Percentiles rank a stretch among this genome's conserved stretches.
phyloP scores from a whole-genome alignment of 345 rosid species.

The Sapria himalayana region DNA sequence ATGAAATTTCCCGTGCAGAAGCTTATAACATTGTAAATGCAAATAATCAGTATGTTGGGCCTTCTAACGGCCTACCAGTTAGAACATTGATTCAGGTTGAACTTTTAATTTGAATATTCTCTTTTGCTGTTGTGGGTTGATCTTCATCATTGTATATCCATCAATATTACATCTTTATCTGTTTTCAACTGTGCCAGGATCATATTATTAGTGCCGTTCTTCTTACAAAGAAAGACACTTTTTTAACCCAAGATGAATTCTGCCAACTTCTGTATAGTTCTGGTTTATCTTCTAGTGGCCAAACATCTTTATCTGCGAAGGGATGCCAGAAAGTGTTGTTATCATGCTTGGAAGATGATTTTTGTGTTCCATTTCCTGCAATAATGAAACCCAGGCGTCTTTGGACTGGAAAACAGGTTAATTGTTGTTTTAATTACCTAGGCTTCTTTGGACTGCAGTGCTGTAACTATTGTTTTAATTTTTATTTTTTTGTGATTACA shows the following conservation, averaged over 20 bases:
- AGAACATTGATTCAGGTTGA: constrained; percentile 85
- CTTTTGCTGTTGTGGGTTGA: neutral
- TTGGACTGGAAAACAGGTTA: constrained; percentile 99
- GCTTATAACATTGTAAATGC: constrained; percentile 96
- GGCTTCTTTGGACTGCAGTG: too few relatives aligned
- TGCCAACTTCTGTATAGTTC: constrained; percentile 72
- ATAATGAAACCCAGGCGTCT: constrained; percentile 70
- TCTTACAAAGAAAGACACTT: constrained; percentile 81
- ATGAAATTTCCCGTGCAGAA: constrained; percentile 95
- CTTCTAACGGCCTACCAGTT: constrained; percentile 88
- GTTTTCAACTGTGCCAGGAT: constrained; percentile 37
- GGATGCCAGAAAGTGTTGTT: constrained; percentile 46
- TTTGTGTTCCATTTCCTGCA: constrained; percentile 32
- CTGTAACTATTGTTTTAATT: too few relatives aligned
- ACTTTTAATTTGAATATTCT: neutral
- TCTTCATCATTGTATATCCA: constrained; percentile 3
- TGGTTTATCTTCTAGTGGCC: constrained; percentile 33
- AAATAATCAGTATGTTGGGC: constrained; percentile 83
- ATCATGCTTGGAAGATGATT: constrained; percentile 27
- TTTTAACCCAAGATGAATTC: constrained; percentile 44
- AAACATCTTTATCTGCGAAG: constrained; percentile 21
- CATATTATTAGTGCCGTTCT: constrained; percentile 75
- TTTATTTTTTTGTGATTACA: too few relatives aligned
- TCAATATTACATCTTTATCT: constrained; percentile 6
- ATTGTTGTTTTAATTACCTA: too few relatives aligned